Evolutionary conservation across 768 basidiomycete species (phyloP).

Genomic region (Serendipita sp.): DNA sequence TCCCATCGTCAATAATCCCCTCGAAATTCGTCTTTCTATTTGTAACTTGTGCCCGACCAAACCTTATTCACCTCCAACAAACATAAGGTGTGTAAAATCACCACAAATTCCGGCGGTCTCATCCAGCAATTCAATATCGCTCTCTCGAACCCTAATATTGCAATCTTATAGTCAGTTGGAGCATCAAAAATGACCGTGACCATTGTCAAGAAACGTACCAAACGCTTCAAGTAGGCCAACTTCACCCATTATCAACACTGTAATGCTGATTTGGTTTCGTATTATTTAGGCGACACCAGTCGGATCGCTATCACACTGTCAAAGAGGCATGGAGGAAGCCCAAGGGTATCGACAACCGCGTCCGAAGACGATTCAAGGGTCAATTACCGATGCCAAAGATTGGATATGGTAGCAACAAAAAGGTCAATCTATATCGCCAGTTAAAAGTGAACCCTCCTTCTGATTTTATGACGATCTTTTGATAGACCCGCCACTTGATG

Average conservation of each 20-base stretch:
- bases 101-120: neutral
- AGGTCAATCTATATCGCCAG: slow-evolving; percentile 19
- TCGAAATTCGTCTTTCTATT: neutral
- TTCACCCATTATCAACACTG: neutral
- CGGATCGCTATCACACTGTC: slow-evolving; percentile 90
- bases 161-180: neutral
- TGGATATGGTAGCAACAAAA: slow-evolving; percentile 84
- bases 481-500: slow-evolving; percentile 79
- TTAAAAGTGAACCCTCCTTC: no score
- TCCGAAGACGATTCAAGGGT: slow-evolving; percentile 87
- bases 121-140: neutral
- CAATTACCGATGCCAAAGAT: slow-evolving; percentile 94
- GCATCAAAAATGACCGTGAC: slow-evolving; percentile 28
- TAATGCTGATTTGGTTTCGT: neutral
- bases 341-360: slow-evolving; percentile 99
- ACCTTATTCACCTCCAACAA: neutral
- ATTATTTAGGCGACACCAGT: slow-evolving; percentile 76
- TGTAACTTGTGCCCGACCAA: neutral
- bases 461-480: neutral
- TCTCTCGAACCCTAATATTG: neutral
- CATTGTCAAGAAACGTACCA: slow-evolving; percentile 95
- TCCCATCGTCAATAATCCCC: neutral
- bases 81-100: neutral
- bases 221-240: slow-evolving; percentile 66
- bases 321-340: slow-evolving; percentile 99